Conservation (phyloP, 352 stramenopile species). For the Phytophthora gonapodyides region DNA sequence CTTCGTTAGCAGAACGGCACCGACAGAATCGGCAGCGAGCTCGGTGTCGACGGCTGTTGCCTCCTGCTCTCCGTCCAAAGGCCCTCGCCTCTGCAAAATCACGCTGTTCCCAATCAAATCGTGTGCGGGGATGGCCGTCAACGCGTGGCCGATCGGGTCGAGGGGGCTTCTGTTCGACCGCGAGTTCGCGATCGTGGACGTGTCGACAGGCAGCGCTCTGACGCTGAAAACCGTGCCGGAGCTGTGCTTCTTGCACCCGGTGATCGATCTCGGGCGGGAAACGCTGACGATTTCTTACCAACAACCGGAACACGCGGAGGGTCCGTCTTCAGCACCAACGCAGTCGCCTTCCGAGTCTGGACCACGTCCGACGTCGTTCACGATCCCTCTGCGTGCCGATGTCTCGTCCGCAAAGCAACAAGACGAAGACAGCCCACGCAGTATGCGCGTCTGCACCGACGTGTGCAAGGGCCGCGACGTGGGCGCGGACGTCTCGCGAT, state of each 20-base stretch:
- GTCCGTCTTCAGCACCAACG: conserved; percentile 4
- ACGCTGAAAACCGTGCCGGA: conserved; percentile 63
- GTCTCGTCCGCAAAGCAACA: conserved; percentile 22
- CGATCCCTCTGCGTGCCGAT: conserved; percentile 42
- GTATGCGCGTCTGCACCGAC: conserved; percentile 59
- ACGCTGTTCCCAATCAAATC: conserved; percentile 83
- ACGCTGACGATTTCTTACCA: conserved; percentile 58
- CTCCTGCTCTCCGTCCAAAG: not conserved
- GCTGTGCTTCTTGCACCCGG: conserved; percentile 65
- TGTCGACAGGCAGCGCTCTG: conserved; percentile 45
- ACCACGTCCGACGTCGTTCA: conserved; percentile 26
- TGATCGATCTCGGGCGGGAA: conserved; percentile 61
- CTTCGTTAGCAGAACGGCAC: conserved; percentile 50
- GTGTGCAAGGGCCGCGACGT: conserved; percentile 60
- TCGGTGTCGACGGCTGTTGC: not conserved
- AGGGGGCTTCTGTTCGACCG: conserved; percentile 71
- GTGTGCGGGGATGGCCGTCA: conserved; percentile 60
- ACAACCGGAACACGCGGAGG: conserved; percentile 2
- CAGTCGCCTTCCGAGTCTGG: conserved; percentile 10
- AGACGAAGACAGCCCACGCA: conserved; percentile 28
- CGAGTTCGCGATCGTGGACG: conserved; percentile 79
- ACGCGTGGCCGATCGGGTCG: conserved; percentile 61
- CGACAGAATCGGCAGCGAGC: not conserved
- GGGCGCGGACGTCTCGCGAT: conserved; percentile 53
- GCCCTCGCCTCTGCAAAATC: conserved; percentile 51